A percentile compares a stretch with the other conserved stretches of the same genome.
These are phyloP conservation scores for Yarrowia alimentaria DNA, from an alignment of 805 yeast species.

Conservation along the genomic window DNA sequence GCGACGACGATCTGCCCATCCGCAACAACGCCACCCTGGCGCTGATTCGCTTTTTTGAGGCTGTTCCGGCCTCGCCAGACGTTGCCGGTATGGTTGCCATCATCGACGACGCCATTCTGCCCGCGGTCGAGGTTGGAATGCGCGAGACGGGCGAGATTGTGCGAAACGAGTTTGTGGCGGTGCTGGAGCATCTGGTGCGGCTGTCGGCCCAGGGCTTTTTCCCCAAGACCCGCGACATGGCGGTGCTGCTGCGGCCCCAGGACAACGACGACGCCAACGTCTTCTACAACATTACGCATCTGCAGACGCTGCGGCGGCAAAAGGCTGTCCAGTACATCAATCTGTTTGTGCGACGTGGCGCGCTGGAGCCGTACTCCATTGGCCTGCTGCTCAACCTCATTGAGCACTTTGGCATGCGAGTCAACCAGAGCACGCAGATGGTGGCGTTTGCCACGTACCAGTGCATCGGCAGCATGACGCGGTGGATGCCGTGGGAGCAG, in stretches of 20 bases:
- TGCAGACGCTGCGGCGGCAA: constrained; percentile 82
- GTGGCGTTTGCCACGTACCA: constrained; percentile 50
- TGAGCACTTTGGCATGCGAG: constrained; percentile 70
- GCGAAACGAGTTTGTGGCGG: constrained; percentile 66
- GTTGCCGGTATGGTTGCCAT: constrained; percentile 37
- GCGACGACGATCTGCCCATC: constrained; percentile 76
- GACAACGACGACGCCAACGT: constrained; percentile 84
- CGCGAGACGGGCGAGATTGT: constrained; percentile 58
- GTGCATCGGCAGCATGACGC: constrained; percentile 58
- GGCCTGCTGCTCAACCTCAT: constrained; percentile 79
- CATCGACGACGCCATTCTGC: constrained; percentile 52
- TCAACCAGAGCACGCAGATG: constrained; percentile 40
- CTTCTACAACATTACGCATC: constrained; percentile 72
- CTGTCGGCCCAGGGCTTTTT: constrained; percentile 29
- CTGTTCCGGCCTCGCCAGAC: constrained; percentile 43
- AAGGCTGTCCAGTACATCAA: constrained; percentile 71
- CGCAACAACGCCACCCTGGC: constrained; percentile 72
- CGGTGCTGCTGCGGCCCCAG: constrained; percentile 50
- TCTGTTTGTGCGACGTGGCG: constrained; percentile 44
- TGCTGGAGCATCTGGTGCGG: constrained; percentile 62
- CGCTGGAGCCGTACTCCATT: constrained; percentile 55
- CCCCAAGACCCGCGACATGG: constrained; percentile 54
- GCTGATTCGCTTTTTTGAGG: constrained; percentile 64
- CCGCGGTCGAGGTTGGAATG: constrained; percentile 65
- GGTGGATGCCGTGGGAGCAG: constrained; percentile 71